A percentile compares a stretch with the other conserved stretches of the same genome.
phyloP scores from a whole-genome alignment of 306 rosid genomes.

The Heteromeles arbutifolia region DNA sequence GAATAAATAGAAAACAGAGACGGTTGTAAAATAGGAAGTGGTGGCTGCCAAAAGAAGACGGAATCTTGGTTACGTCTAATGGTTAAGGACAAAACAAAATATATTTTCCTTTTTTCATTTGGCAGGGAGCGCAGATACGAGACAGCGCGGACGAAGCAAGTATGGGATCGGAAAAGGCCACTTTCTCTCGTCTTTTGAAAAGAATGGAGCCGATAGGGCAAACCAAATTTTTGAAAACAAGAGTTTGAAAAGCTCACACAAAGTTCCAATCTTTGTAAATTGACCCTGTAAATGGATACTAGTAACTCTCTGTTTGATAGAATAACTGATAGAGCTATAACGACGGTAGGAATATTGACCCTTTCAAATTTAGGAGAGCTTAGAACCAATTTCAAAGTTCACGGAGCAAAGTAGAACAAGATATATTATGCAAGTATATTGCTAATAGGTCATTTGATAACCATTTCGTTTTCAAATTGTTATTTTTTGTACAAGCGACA shows the following conservation, averaged over 20 bases:
- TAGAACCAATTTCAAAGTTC: background rate
- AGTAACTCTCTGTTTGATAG: too few species aligned
- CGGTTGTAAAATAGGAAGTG: background rate
- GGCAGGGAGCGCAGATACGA: background rate
- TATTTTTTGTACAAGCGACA: background rate
- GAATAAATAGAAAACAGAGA: background rate
- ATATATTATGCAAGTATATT: too few species aligned
- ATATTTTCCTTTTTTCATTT: background rate
- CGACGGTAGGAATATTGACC: too few species aligned
- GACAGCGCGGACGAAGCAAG: background rate
- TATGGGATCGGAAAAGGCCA: background rate
- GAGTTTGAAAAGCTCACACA: background rate
- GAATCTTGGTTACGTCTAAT: background rate
- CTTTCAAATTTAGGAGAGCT: too few species aligned
- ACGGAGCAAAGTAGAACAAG: background rate
- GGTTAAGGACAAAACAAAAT: background rate
- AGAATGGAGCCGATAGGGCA: background rate
- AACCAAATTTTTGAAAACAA: too few species aligned
- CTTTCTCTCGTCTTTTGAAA: background rate
- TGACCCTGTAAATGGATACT: too few species aligned
- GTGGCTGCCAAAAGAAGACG: background rate
- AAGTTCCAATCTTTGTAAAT: background rate
- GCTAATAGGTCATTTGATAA: background rate
- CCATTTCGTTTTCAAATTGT: background rate
- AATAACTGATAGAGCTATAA: too few species aligned